These are phyloP conservation scores for Coffea canephora DNA, from an alignment of 257 asterid genomes.

Conservation along the genomic window DNA sequence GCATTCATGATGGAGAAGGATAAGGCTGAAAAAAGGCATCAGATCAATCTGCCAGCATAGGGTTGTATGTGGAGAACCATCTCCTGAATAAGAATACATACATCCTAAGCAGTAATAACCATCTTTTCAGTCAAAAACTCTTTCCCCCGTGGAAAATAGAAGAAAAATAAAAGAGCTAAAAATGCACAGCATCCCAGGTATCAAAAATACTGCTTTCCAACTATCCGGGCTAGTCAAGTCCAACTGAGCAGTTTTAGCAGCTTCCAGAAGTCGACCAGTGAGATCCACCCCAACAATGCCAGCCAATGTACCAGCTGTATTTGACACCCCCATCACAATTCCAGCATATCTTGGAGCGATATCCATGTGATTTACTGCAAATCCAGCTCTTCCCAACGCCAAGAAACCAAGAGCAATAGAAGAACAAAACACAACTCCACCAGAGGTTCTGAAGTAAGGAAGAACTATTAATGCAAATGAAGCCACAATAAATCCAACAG, in stretches of 20 bases:
- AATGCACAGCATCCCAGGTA: slow-evolving; percentile 81
- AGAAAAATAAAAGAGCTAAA: slow-evolving; percentile 69
- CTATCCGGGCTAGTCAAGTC: slow-evolving; percentile 79
- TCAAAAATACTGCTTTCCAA: slow-evolving; percentile 74
- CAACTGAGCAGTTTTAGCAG: slow-evolving; percentile 63
- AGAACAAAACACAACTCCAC: slow-evolving; percentile 72
- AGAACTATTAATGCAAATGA: slow-evolving; percentile 69
- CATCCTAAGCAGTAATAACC: slow-evolving; percentile 2
- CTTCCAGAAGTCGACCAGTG: slow-evolving; percentile 84
- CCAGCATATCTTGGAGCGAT: slow-evolving; percentile 95
- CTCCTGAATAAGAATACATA: slow-evolving; percentile 5
- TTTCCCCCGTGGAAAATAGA: slow-evolving; percentile 75
- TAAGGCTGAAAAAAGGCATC: background rate
- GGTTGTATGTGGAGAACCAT: background rate
- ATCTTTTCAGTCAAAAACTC: slow-evolving; percentile 73
- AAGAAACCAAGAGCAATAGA: slow-evolving; percentile 83
- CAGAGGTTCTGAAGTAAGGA: slow-evolving; percentile 71
- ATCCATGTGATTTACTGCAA: slow-evolving; percentile 95
- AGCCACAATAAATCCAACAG: slow-evolving; percentile 71
- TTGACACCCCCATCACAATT: slow-evolving; percentile 90
- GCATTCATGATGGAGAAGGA: slow-evolving; percentile 1
- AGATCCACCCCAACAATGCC: slow-evolving; percentile 90
- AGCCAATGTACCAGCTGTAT: slow-evolving; percentile 92
- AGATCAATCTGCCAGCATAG: slow-evolving; percentile 1
- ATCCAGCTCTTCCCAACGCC: slow-evolving; percentile 97